These are phyloP conservation scores for Pyronema domesticum DNA, from an alignment of 495 filamentous ascomycete species.

Conservation along the genomic window DNA sequence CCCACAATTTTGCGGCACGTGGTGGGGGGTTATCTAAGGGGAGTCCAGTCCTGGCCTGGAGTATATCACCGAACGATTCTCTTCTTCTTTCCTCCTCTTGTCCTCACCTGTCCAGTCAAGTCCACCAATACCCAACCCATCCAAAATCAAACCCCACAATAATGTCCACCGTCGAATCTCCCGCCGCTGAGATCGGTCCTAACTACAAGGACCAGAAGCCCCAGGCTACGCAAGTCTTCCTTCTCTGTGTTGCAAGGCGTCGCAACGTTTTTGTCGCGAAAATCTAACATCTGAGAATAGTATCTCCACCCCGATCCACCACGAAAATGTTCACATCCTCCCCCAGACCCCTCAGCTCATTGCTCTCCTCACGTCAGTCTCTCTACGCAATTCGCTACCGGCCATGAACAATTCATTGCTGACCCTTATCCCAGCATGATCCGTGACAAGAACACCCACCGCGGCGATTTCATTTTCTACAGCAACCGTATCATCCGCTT, in stretches of 20 bases:
- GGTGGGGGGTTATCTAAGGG: no score
- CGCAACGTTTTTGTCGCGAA: background rate
- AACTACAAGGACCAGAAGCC: conserved; percentile 51
- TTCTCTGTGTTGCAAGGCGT: background rate
- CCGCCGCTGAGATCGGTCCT: conserved; percentile 36
- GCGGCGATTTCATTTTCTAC: conserved; percentile 97
- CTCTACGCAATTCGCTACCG: conserved; percentile 1
- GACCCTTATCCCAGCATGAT: conserved; percentile 55
- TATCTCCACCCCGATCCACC: conserved; percentile 64
- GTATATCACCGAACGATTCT: no score
- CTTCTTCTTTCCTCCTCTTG: no score
- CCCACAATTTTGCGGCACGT: no score
- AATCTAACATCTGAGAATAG: conserved; percentile 28
- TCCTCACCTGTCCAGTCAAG: no score
- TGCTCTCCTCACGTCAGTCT: conserved; percentile 79
- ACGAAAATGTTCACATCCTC: conserved; percentile 76
- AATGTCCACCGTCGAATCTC: conserved; percentile 10
- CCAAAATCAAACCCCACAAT: no score
- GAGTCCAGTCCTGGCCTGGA: no score
- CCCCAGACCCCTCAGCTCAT: conserved; percentile 93
- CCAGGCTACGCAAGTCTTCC: conserved; percentile 36
- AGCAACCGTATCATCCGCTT: conserved; percentile 96
- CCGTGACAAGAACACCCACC: conserved; percentile 67
- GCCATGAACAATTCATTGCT: background rate
- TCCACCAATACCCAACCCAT: no score